These are phyloP conservation scores for Sclerotiophoma versabilis DNA, from an alignment of 2,329 filamentous ascomycete genomes.

Conservation along the genomic window DNA sequence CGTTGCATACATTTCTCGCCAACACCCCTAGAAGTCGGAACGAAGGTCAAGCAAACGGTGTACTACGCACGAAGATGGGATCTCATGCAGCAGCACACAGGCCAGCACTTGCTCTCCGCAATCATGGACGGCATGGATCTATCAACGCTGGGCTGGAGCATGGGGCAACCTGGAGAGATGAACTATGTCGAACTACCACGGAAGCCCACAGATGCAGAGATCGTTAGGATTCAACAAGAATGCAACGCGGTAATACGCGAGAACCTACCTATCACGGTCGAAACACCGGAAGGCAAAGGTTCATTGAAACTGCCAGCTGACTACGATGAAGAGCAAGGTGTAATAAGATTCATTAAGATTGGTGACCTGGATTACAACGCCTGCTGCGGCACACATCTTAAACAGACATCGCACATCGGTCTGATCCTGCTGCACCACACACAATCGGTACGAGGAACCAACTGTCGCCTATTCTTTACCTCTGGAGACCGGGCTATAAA, in stretches of 20 bases:
- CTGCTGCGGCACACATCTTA: slow-evolving; percentile 45
- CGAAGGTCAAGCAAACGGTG: slow-evolving; percentile 36
- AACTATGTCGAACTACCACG: slow-evolving; percentile 44
- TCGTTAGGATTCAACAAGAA: slow-evolving; percentile 33
- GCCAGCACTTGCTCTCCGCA: slow-evolving; percentile 45
- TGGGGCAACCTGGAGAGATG: slow-evolving; percentile 44
- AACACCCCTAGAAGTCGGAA: slow-evolving; percentile 84
- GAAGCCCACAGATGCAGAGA: slow-evolving; percentile 37
- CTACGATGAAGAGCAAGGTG: slow-evolving; percentile 43
- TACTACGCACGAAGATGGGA: slow-evolving; percentile 43
- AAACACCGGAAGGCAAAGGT: slow-evolving; percentile 37
- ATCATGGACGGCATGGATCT: slow-evolving; percentile 43
- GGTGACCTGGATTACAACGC: slow-evolving; percentile 45
- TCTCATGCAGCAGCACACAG: slow-evolving; percentile 47
- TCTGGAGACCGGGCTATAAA: slow-evolving; percentile 41
- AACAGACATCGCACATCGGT: slow-evolving; percentile 42
- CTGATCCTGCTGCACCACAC: slow-evolving; percentile 43
- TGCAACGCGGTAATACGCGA: slow-evolving; percentile 40
- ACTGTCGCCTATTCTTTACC: slow-evolving; percentile 42
- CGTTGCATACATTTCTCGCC: slow-evolving; percentile 76
- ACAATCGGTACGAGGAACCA: slow-evolving; percentile 39
- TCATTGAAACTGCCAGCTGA: slow-evolving; percentile 39
- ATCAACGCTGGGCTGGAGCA: slow-evolving; percentile 41
- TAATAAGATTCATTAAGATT: slow-evolving; percentile 44
- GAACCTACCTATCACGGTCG: slow-evolving; percentile 39